These are phyloP conservation scores for Citrus mangshanensis DNA, from an alignment of 345 rosid species.

Conservation along the genomic window DNA sequence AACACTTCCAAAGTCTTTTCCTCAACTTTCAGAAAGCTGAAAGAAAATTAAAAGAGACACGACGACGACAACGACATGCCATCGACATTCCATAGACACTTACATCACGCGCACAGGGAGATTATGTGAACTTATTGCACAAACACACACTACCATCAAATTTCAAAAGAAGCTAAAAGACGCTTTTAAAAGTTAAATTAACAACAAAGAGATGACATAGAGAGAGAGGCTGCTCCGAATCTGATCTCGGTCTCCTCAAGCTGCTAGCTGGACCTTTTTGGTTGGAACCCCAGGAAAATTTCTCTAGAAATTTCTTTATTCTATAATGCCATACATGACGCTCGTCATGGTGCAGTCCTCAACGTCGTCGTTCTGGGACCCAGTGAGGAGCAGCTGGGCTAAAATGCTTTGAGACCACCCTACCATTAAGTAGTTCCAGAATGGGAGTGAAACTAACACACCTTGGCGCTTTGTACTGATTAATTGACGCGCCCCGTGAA, in stretches of 20 bases:
- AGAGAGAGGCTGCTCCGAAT: background rate
- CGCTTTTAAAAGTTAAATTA: constrained; percentile 21
- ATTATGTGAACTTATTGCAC: constrained; percentile 27
- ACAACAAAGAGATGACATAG: background rate
- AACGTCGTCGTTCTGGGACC: constrained; percentile 51
- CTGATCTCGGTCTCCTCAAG: too few species aligned
- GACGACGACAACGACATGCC: background rate
- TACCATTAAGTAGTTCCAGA: constrained; percentile 67
- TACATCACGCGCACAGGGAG: constrained; percentile 20
- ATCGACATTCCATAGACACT: constrained; percentile 10
- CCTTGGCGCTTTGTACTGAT: constrained; percentile 84
- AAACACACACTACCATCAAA: constrained; percentile 3
- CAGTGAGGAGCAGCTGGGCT: constrained; percentile 75
- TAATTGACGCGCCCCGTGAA: constrained; percentile 86
- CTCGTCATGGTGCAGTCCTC: background rate
- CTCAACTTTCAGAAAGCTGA: constrained; percentile 20
- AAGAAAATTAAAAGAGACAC: constrained; percentile 1
- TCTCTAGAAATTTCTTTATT: background rate
- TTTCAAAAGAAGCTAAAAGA: constrained; percentile 13
- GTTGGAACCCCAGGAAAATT: background rate
- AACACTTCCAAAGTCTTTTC: constrained; percentile 2
- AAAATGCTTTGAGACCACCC: constrained; percentile 67
- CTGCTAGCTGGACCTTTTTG: background rate
- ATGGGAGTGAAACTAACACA: constrained; percentile 82
- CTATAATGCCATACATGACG: background rate